Evolutionary conservation across 2,329 filamentous ascomycete species (phyloP).

Genomic region (Aspergillus clavatus): DNA sequence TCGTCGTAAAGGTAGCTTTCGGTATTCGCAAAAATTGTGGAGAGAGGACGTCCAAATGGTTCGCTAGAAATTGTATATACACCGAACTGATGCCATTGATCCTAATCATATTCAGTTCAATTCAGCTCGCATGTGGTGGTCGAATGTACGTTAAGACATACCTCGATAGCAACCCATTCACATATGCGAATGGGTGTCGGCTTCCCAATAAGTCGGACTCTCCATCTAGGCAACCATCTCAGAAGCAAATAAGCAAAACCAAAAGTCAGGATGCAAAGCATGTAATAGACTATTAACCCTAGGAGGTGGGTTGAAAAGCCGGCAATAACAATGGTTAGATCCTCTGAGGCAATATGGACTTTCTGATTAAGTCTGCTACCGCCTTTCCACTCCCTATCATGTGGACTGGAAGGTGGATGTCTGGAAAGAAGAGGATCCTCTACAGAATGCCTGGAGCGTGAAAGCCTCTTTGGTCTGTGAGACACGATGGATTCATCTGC

Average conservation of each 20-base stretch:
- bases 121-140: neutral
- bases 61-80: conserved; percentile 64
- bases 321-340: conserved; percentile 87
- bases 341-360: conserved; percentile 87
- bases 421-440: conserved; percentile 64
- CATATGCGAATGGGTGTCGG: conserved; percentile 66
- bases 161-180: conserved; percentile 88
- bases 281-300: conserved; percentile 65
- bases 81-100: conserved; percentile 91
- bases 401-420: conserved; percentile 65
- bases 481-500: conserved; percentile 33
- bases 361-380: conserved; percentile 75
- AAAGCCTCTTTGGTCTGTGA: conserved; percentile 31
- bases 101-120: conserved; percentile 46
- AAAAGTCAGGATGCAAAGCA: conserved; percentile 65
- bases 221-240: conserved; percentile 85
- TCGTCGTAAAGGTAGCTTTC: conserved; percentile 59
- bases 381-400: conserved; percentile 56
- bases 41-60: conserved; percentile 58
- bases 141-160: conserved; percentile 35
- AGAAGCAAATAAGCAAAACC: conserved; percentile 81
- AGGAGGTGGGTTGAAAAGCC: conserved; percentile 75
- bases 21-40: conserved; percentile 51
- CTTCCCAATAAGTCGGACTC: conserved; percentile 68
- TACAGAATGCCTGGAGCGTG: conserved; percentile 41